phyloP scores from a whole-genome alignment of 176 grass and related monocot species.

The Leersia perrieri region DNA sequence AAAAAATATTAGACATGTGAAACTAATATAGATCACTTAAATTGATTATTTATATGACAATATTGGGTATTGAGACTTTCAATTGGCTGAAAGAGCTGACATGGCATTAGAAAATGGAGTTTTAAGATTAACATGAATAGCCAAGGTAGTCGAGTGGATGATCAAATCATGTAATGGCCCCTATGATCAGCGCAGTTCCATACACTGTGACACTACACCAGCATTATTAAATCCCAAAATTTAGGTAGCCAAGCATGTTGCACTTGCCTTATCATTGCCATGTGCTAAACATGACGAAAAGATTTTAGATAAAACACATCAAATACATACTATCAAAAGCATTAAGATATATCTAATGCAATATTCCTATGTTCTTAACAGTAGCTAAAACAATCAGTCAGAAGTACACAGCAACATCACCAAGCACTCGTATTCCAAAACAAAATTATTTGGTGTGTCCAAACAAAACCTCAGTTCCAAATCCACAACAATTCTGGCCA shows the following conservation, averaged over 20 bases:
- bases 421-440: neutral
- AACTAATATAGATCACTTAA: slow-evolving; percentile 4
- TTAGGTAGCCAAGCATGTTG: slow-evolving; percentile 12
- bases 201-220: neutral
- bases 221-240: neutral
- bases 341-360: neutral
- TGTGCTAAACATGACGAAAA: neutral
- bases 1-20: neutral
- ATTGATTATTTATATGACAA: neutral
- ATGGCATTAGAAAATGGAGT: slow-evolving; percentile 13
- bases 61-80: neutral
- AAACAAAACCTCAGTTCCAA: neutral
- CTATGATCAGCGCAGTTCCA: neutral
- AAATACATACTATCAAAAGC: neutral
- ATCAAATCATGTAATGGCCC: neutral
- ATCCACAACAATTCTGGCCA: neutral
- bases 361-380: neutral
- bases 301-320: neutral
- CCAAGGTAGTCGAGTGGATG: neutral
- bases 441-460: neutral
- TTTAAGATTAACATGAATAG: neutral
- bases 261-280: neutral
- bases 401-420: neutral
- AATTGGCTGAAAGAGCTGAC: neutral
- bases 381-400: neutral